These are phyloP conservation scores for Pezicula rhizophila DNA, from an alignment of 2,329 filamentous ascomycete genomes.

Conservation along the genomic window DNA sequence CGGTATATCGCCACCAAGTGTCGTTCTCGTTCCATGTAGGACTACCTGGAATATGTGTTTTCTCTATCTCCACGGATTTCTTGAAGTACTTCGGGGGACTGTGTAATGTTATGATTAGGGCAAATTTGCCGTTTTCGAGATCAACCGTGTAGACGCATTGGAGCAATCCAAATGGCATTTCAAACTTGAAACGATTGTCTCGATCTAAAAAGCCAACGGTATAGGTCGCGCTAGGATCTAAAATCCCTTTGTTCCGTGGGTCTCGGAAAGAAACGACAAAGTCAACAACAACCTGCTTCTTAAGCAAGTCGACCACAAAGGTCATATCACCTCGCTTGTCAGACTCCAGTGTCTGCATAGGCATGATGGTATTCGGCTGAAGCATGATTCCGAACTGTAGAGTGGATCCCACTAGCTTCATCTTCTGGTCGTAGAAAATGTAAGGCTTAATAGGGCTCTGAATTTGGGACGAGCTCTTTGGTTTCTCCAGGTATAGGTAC, in stretches of 20 bases:
- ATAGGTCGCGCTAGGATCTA: constrained; percentile 2
- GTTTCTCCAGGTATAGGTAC: constrained; percentile 1
- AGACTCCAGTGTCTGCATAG: constrained; percentile 42
- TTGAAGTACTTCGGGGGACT: constrained; percentile 36
- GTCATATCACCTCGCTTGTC: constrained; percentile 18
- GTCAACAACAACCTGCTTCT: constrained; percentile 33
- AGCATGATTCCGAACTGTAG: constrained; percentile 59
- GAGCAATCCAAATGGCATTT: constrained; percentile 35
- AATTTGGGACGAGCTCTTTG: constrained; percentile 10
- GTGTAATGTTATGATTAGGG: constrained; percentile 41
- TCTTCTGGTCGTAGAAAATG: constrained; percentile 27
- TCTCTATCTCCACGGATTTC: constrained; percentile 22
- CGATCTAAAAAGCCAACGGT: constrained; percentile 16
- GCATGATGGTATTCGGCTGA: constrained; percentile 49
- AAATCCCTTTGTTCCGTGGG: constrained; percentile 14
- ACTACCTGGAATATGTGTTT: constrained; percentile 35
- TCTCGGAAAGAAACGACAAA: constrained; percentile 31
- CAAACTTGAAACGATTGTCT: constrained; percentile 27
- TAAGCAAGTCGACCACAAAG: constrained; percentile 34
- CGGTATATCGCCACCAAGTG: constrained; percentile 58
- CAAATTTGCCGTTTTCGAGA: constrained; percentile 25
- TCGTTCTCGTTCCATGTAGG: constrained; percentile 49
- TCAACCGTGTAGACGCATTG: constrained; percentile 36
- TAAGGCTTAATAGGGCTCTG: constrained; percentile 27
- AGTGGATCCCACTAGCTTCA: constrained; percentile 37